Base-by-base conservation (phyloP, 441 rosid genomes). In the Pelargonium fulgidum region DNA sequence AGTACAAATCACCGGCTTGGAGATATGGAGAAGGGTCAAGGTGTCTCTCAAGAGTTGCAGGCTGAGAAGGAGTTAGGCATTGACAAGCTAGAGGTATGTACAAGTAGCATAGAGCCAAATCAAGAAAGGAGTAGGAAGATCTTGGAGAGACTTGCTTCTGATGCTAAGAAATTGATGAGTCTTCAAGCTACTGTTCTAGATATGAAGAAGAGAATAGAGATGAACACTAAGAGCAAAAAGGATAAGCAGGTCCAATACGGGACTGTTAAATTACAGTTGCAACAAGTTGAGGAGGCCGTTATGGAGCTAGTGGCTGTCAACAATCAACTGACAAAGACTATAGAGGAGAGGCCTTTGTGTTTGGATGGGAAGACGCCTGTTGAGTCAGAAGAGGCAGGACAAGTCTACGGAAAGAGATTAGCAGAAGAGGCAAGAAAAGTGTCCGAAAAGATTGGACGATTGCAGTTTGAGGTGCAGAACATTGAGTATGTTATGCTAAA, bases 391-490 rank as follows among this genome's bases (percentile, higher is more conserved):
- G 88, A 81, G 48, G 68, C 74, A 1, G 78, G 81, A 79, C 75
- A 67, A 44, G 73, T 77, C 48, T 62, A 72, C 65, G 76, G 79
- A 67, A 87, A 79, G 36, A 84, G 78, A 50, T 81, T 85, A 70
- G 81, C 78, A 3, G 97, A 91, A 66, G 82, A 76, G 73, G 88
- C 96, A 8, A 72, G 22, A 71, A 77, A 75, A 70, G 85, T 80
- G 77, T 89, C 90, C 0, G 96, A 91, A 82, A 90, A 84, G 88
- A 86, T 94, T 0, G 90, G 89, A 63, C 73, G 81, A 71, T 58
- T 91, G 83, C 88, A 85, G 78, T 83, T 85, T 33, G 94, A 92
- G 76, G 81, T 94, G 78, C 94, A 91, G 80, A 85, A 80, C 81
- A 80, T 91, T 17, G 89, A 85, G 42, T 76, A 78, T 71, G 41